phyloP scores from a whole-genome alignment of 805 yeast species.

The Candida taoyuanica region DNA sequence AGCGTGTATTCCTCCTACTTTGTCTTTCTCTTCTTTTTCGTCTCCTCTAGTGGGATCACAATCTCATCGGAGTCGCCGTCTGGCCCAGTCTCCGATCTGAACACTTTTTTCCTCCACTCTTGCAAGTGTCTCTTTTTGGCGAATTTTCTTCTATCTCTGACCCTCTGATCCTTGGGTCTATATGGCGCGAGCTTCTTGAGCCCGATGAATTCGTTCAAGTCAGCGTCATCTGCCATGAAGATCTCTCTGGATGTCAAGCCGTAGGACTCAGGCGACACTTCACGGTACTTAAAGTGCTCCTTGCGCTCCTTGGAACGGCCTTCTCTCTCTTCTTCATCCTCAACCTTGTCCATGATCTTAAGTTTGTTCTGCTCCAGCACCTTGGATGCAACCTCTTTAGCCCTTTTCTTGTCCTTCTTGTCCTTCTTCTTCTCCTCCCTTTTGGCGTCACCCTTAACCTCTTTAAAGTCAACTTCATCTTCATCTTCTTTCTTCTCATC shows the following conservation, averaged over 20 bases:
- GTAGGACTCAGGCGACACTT: constrained; percentile 90
- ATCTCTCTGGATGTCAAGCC: constrained; percentile 87
- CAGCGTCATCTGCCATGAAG: constrained; percentile 81
- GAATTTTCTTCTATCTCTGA: constrained; percentile 78
- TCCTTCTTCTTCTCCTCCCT: constrained; percentile 50
- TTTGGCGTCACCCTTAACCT: constrained; percentile 37
- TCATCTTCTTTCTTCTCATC: constrained; percentile 32
- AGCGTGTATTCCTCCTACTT: background rate
- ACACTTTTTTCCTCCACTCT: constrained; percentile 87
- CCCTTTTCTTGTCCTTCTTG: constrained; percentile 56
- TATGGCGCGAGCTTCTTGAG: constrained; percentile 92
- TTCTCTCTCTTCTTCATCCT: constrained; percentile 53
- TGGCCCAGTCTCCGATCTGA: constrained; percentile 55
- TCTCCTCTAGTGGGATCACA: constrained; percentile 21
- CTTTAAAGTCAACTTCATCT: constrained; percentile 39
- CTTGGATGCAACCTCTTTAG: constrained; percentile 66
- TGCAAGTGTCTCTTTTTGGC: constrained; percentile 77
- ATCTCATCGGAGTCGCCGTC: constrained; percentile 23
- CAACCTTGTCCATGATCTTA: constrained; percentile 64
- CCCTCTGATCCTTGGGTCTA: constrained; percentile 64
- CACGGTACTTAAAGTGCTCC: constrained; percentile 75
- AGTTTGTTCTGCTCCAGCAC: constrained; percentile 72
- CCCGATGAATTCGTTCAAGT: constrained; percentile 79
- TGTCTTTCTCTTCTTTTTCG: constrained; percentile 10
- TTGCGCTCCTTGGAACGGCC: constrained; percentile 49